A percentile compares a stretch with the other conserved stretches of the same genome.
These are phyloP conservation scores for Thelonectria rubi DNA, from an alignment of 2,329 filamentous ascomycete genomes.

Conservation along the genomic window DNA sequence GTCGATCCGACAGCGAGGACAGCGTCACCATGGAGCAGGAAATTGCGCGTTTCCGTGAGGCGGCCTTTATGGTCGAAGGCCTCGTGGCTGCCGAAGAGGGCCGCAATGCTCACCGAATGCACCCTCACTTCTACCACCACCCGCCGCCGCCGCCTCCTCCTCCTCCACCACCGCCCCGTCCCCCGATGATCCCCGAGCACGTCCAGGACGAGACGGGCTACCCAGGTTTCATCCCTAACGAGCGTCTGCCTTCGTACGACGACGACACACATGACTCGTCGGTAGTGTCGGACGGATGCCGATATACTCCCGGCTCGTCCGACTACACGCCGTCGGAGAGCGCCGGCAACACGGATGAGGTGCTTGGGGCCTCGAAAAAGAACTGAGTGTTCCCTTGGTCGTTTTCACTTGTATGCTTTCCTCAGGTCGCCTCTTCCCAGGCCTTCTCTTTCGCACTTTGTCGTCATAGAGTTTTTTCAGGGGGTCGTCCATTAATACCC, in stretches of 20 bases:
- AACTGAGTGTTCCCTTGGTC: conserved; percentile 24
- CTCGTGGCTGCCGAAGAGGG: conserved; percentile 57
- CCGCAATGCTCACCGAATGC: conserved; percentile 10
- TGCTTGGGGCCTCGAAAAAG: conserved; percentile 40
- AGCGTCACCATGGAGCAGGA: conserved; percentile 58
- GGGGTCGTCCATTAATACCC: conserved; percentile 24
- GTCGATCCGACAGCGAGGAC: conserved; percentile 26
- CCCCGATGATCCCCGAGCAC: conserved; percentile 33
- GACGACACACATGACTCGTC: conserved; percentile 44
- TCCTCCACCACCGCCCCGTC: conserved; percentile 12
- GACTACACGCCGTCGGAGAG: conserved; percentile 36
- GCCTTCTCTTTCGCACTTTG: conserved; percentile 10
- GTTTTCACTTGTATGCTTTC: conserved; percentile 14
- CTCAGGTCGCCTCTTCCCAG: conserved; percentile 15
- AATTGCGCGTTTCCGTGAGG: conserved; percentile 58
- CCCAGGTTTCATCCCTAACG: conserved; percentile 40
- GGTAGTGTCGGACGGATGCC: conserved; percentile 56
- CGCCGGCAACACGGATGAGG: conserved; percentile 33
- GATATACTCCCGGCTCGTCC: conserved; percentile 49
- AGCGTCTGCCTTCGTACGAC: conserved; percentile 56
- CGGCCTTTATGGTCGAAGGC: conserved; percentile 56
- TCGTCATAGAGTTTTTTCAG: conserved; percentile 24
- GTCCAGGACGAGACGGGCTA: conserved; percentile 31
- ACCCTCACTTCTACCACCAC: conserved; percentile 19
- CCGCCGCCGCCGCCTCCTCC: conserved; percentile 16